Base-by-base conservation (phyloP, 1,139 yeast genomes). In the Lodderomyces beijingensis region DNA sequence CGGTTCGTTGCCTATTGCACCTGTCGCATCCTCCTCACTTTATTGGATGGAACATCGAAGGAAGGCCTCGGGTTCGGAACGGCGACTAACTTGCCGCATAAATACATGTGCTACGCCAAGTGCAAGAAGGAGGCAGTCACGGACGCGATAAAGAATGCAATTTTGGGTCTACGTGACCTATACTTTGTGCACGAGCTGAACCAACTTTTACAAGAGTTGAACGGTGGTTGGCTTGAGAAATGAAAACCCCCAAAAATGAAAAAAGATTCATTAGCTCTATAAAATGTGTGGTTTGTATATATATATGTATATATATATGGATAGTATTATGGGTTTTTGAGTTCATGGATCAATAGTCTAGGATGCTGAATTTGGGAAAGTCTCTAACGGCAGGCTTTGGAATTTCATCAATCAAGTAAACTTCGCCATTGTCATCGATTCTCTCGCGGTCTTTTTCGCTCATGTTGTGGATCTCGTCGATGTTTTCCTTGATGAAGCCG, bases 361-460 rank as follows among this genome's bases (percentile, higher is more conserved):
- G 61, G 1, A 77, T 65, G 17, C 64, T 64, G 48, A 67, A 66
- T 47, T 54, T 64, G 5, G 86, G 79, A 56, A 82, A 82, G 4
- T 71, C 80, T 25, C 62, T 62, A 35, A 84, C 70, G 13, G 46
- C 55, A 1, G 94, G 94, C 19, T 68, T 64, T 3, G 87, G 86
- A 26, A 82, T 80, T 52, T 78, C 88, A 5, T 84, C 85, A 30
- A 83, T 69, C 43, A 77, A 65, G 45, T 86, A 89, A 9, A 86
- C 72, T 43, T 83, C 80, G 2, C 97, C 97, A 42, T 86, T 77
- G 28, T 89, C 96, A 53, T 88, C 93, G 35, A 84, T 63, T 56
- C 97, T 75, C 58, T 87, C 94, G 45, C 96, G 72, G 49, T 88
- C 96, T 44, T 75, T 77, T 46, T 86, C 95, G 44, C 84, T 80